Base-by-base conservation (phyloP, 345 rosid species). In the Aegle marmelos region DNA sequence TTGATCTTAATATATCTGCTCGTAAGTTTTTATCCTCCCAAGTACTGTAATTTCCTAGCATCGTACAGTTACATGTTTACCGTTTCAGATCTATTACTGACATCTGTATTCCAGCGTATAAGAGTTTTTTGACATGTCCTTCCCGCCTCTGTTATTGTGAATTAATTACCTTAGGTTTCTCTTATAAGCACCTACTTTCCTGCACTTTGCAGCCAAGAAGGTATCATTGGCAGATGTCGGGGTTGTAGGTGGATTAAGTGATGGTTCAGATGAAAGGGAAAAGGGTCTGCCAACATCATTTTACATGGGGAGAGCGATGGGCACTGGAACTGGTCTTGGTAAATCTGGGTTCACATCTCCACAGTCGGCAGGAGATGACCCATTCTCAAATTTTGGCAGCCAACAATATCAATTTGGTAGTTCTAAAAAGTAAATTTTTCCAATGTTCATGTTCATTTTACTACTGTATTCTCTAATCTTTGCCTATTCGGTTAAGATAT, bases 1-100 rank as follows among this genome's bases (percentile, higher is more conserved):
- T 97, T 85, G 99, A 94, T 88, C 99, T 97, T 54, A 94, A 97
- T 70, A 91, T 97, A 86, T 84, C 98, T 84, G 98, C 97, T 79
- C 92, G 99, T 94, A 90, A 97, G 98, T 87, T 69, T 69, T 45
- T 68, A 59, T 69, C 78, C 57, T 74, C 73, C 70, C 37, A 7
- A 24, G 53, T 50, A 33, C 59, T 64, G 45, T 36, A 72, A 31
- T 69, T 74, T 80, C 61, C 34, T 25, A 57, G 9, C 27, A 33
- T 62, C 39, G 36, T 41, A 54, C 61, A 19, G 45, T 33, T 36
- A 36, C 69, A n/a, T 75, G 68, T 33, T 63, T 63, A 30, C 9
- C 4, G n/a, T 21, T 63, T 30, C 22, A 16, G 11, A 63, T 63
- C 68, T 63, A 63, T 31, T 63, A 31, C 34, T 63, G 37, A 31